Conservation (phyloP, 148 eudicot species). For the Limonium bicolor region DNA sequence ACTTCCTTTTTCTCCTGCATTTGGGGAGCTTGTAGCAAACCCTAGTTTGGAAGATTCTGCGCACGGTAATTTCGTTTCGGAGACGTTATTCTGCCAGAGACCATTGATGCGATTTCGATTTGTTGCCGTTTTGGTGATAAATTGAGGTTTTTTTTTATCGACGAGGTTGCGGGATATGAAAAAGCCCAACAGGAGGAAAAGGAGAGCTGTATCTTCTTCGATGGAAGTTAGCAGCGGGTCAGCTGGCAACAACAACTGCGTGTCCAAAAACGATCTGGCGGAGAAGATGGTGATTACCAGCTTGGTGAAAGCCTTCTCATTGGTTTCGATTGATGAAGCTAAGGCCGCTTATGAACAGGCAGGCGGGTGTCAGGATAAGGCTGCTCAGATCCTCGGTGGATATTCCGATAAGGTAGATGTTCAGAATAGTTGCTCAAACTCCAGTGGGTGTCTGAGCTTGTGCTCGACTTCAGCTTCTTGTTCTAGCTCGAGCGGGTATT, state of each 20-base stretch:
- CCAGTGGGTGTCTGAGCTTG: constrained; percentile 14
- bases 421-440: constrained; percentile 41
- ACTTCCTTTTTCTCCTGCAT: too few species aligned
- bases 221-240: constrained; percentile 1
- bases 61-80: too few species aligned
- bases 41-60: too few species aligned
- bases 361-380: constrained; percentile 37
- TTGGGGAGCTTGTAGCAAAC: too few species aligned
- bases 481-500: constrained; percentile 35
- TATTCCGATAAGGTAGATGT: constrained; percentile 18
- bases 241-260: background rate
- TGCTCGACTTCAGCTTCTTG: constrained; percentile 16
- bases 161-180: constrained; percentile 32
- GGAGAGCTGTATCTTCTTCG: constrained; percentile 17
- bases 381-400: constrained; percentile 42
- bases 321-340: constrained; percentile 54
- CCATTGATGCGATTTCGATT: too few species aligned
- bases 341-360: constrained; percentile 34
- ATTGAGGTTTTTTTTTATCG: too few species aligned
- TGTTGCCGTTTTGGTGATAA: too few species aligned
- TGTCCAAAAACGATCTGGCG: too few species aligned
- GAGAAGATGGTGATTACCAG: constrained; percentile 16
- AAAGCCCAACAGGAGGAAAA: constrained; percentile 47
- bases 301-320: constrained; percentile 49
- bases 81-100: too few species aligned